Conservation (phyloP, 257 asterid genomes). For the Forsythia suspensa region DNA sequence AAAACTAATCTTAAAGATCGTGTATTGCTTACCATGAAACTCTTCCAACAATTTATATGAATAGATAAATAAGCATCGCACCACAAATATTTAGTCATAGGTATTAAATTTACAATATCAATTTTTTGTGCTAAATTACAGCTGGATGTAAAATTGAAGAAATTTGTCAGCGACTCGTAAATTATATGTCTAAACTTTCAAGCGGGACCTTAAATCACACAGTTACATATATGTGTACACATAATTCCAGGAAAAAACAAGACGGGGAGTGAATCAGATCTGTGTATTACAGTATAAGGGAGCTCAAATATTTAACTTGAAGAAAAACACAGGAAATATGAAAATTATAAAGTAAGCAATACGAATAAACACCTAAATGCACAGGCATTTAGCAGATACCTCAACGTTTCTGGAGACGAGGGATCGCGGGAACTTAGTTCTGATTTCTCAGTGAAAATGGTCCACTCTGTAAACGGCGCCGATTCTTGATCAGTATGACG, state of each 20-base stretch:
- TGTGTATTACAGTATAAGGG: background rate
- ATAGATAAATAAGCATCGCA: no score
- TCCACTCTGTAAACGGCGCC: background rate
- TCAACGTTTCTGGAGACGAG: background rate
- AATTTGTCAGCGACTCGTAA: background rate
- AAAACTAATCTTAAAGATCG: no score
- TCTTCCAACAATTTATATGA: no score
- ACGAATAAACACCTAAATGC: no score
- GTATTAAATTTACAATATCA: no score
- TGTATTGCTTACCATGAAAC: no score
- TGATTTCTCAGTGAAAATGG: no score
- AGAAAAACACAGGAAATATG: no score
- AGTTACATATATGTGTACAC: background rate
- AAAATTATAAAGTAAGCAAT: no score
- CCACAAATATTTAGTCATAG: background rate
- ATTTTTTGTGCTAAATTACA: background rate
- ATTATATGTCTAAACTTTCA: background rate
- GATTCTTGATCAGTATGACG: background rate
- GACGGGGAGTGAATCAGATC: constrained; percentile 22
- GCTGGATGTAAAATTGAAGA: constrained; percentile 2
- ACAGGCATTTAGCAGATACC: no score
- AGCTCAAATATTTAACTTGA: no score
- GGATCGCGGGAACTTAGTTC: background rate
- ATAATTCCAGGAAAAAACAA: background rate
- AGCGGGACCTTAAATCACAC: background rate